phyloP scores from a whole-genome alignment of 1,284 basidiomycete species.

The Austroboletus niveus region DNA sequence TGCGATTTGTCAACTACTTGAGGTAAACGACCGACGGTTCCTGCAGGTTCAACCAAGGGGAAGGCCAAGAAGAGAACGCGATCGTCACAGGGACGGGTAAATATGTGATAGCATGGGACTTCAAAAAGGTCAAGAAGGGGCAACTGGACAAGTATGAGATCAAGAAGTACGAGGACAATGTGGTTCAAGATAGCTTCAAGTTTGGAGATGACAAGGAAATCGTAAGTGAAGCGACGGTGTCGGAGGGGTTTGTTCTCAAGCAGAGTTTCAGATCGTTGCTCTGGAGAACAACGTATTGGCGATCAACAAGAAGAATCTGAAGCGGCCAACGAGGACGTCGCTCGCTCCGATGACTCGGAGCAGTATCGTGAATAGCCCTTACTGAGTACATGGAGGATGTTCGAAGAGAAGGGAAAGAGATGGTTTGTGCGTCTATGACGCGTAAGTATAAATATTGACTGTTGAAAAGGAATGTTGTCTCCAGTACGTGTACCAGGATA shows the following conservation, averaged over 20 bases:
- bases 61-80: constrained; percentile 86
- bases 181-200: constrained; percentile 96
- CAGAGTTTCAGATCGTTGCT: constrained; percentile 74
- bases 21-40: neutral
- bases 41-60: constrained; percentile 86
- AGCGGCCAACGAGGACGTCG: constrained; percentile 82
- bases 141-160: constrained; percentile 91
- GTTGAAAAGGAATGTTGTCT: neutral
- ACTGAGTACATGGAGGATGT: constrained; percentile 36
- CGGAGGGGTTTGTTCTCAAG: constrained; percentile 1
- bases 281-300: constrained; percentile 92
- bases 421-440: constrained; percentile 12
- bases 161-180: constrained; percentile 92
- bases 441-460: neutral
- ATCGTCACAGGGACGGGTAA: constrained; percentile 97
- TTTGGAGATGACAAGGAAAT: constrained; percentile 96
- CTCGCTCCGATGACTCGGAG: constrained; percentile 61
- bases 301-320: constrained; percentile 90
- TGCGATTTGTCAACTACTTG: neutral
- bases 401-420: neutral
- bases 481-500: constrained; percentile 12
- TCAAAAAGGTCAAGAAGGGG: constrained; percentile 92
- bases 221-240: constrained; percentile 45
- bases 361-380: constrained; percentile 70
- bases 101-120: constrained; percentile 96